These are phyloP conservation scores for Wickerhamiella galacta DNA, from an alignment of 805 yeast genomes.

Conservation along the genomic window DNA sequence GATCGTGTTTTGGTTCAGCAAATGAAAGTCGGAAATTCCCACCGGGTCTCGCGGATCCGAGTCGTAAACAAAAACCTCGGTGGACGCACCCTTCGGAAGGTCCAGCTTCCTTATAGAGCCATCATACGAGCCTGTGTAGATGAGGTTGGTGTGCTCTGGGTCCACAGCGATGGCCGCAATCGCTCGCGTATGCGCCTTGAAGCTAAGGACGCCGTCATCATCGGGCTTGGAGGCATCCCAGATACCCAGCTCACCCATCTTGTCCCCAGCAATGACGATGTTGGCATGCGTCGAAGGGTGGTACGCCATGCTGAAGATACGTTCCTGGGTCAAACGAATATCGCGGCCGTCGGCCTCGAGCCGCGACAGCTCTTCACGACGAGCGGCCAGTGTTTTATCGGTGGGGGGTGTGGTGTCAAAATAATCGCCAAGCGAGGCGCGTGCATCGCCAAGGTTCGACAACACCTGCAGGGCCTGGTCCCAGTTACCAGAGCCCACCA, in stretches of 20 bases:
- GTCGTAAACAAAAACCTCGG: conserved; percentile 42
- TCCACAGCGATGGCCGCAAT: conserved; percentile 48
- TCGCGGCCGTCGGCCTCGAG: conserved; percentile 48
- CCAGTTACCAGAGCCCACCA: conserved; percentile 23
- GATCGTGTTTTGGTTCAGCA: conserved; percentile 39
- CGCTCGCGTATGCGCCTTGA: conserved; percentile 62
- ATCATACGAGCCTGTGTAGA: conserved; percentile 68
- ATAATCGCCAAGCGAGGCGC: conserved; percentile 22
- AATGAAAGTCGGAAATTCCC: conserved; percentile 63
- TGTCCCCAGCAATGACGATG: conserved; percentile 73
- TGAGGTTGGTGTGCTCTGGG: conserved; percentile 31
- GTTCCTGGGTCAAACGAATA: conserved; percentile 43
- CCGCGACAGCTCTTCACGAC: conserved; percentile 38
- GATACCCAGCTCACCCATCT: conserved; percentile 68
- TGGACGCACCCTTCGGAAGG: conserved; percentile 38
- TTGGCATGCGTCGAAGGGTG: conserved; percentile 57
- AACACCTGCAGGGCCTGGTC: conserved; percentile 21
- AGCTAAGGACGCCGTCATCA: conserved; percentile 33
- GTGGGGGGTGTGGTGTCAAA: conserved; percentile 36
- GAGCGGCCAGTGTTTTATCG: conserved; percentile 31
- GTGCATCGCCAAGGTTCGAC: conserved; percentile 15
- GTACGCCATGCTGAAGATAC: conserved; percentile 58
- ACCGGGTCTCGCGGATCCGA: conserved; percentile 29
- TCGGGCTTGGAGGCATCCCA: conserved; percentile 52
- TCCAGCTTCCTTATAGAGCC: conserved; percentile 70